Base-by-base conservation (phyloP, 176 grass and related monocot species). In the Avena eriantha region DNA sequence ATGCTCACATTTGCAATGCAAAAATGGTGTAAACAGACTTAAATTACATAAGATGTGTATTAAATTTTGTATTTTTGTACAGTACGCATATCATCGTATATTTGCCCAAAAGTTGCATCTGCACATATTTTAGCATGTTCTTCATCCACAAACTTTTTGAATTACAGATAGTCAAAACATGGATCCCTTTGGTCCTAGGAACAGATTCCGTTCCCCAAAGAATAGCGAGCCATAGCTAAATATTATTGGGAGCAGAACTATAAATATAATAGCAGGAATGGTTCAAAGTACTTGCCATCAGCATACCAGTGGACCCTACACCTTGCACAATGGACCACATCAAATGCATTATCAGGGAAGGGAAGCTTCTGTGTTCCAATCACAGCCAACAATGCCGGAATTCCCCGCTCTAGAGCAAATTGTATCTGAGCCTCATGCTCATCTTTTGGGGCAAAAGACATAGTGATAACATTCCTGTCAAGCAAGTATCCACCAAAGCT, bases 401-500 rank as follows among this genome's bases (percentile, higher is more conserved):
- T 96, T 21, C 96, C 96, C 6, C 92, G 90, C 88, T 96, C 92
- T 19, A 98, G 72, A 2, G 93, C 96, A 91, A 96, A 98, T 77
- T 96, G 96, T 84, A 94, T 98, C 84, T 98, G 93, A 77, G 96
- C 93, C 78, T 96, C 96, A 69, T 98, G 96, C 81, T 98, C 93
- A 80, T 98, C 96, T 86, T 98, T 98, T 31, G 96, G 96, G 21
- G 96, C 96, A 56, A 98, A 69, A 10, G 96, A 98, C 90, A 98
- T 96, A 18, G 96, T 96, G 77, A 98, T 94, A 50, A 98, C 96
- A 91, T 98, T 83, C 75, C 91, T 92, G 31, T 96, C 92, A 41
- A 98, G 80, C 83, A 98, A 92, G 87, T 89, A 91, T 87, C 93
- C 93, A 86, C 96, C 92, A 84, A 98, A 96, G 82, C 92, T 98